Evolutionary conservation across 2,329 filamentous ascomycete genomes (phyloP).

Genomic region (Alternaria conjuncta): DNA sequence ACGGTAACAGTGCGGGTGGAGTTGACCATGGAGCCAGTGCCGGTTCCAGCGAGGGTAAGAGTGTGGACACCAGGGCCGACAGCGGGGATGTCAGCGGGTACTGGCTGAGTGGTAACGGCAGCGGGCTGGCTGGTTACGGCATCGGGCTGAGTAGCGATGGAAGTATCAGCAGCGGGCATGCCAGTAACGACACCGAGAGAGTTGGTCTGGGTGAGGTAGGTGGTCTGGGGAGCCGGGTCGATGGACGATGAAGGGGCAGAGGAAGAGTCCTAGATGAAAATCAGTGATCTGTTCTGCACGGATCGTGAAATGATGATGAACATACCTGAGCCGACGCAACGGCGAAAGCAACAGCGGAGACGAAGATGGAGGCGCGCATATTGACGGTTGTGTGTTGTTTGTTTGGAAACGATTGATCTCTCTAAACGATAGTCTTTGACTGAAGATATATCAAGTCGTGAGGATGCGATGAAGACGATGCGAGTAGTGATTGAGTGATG

Average conservation of each 20-base stretch:
- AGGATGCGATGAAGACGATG: slow-evolving; percentile 1
- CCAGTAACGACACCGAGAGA: slow-evolving; percentile 46
- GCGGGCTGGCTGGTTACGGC: slow-evolving; percentile 30
- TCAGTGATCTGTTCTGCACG: background rate
- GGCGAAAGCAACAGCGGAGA: slow-evolving; percentile 38
- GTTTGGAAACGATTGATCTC: slow-evolving; percentile 11
- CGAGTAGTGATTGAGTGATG: slow-evolving; percentile 21
- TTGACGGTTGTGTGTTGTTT: slow-evolving; percentile 21
- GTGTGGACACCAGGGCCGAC: slow-evolving; percentile 45
- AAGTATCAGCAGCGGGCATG: slow-evolving; percentile 30
- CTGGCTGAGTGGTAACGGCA: slow-evolving; percentile 32
- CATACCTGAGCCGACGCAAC: slow-evolving; percentile 39
- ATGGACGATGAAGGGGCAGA: slow-evolving; percentile 15
- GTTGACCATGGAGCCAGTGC: slow-evolving; percentile 35
- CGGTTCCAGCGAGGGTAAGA: slow-evolving; percentile 33
- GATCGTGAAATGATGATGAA: slow-evolving; percentile 15
- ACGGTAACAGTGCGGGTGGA: slow-evolving; percentile 38
- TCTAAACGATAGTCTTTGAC: slow-evolving; percentile 19
- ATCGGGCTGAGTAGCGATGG: slow-evolving; percentile 32
- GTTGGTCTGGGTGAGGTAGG: slow-evolving; percentile 40
- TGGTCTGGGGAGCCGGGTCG: slow-evolving; percentile 39
- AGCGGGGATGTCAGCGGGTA: slow-evolving; percentile 44
- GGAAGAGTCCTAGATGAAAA: slow-evolving; percentile 8
- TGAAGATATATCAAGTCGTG: slow-evolving; percentile 17
- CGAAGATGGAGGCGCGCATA: slow-evolving; percentile 42